A percentile compares a stretch with the other conserved stretches of the same genome.
phyloP scores from a whole-genome alignment of 108 stramenopile species.

The Discostella pseudostelligera region DNA sequence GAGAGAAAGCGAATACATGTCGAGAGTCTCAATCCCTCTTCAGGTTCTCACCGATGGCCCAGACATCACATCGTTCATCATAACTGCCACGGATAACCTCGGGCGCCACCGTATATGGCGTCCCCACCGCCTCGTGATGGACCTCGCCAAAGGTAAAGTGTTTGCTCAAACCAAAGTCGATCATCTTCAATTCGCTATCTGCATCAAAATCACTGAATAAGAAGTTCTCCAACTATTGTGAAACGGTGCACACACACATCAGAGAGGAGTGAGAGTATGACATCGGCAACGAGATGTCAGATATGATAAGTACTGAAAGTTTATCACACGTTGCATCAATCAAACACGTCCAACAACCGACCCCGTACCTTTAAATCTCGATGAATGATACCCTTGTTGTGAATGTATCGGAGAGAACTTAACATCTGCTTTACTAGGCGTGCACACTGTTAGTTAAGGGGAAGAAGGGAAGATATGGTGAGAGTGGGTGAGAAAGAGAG shows the following conservation, averaged over 20 bases:
- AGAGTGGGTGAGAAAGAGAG: background rate
- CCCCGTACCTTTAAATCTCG: conserved; percentile 28
- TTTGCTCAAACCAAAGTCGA: conserved; percentile 94
- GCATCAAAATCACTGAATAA: conserved; percentile 47
- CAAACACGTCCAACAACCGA: too few relatives aligned
- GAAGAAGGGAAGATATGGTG: background rate
- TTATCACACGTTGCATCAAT: too few relatives aligned
- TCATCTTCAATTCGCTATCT: too few relatives aligned
- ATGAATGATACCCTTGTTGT: conserved; percentile 90
- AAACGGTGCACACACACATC: background rate
- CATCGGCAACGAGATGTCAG: too few relatives aligned
- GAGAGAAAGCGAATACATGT: background rate
- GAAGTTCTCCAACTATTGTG: background rate
- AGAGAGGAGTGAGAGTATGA: too few relatives aligned
- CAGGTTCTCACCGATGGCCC: conserved; percentile 60
- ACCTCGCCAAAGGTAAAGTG: conserved; percentile 88
- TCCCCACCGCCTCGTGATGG: conserved; percentile 86
- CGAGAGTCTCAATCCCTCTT: background rate
- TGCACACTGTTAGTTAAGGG: conserved; percentile 56
- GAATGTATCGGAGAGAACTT: conserved; percentile 88
- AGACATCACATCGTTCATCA: conserved; percentile 85
- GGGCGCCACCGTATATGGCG: conserved; percentile 87
- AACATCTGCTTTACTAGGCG: conserved; percentile 89
- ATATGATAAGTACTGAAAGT: too few relatives aligned
- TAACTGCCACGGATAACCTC: conserved; percentile 85